Evolutionary conservation across 176 grass and related monocot genomes (phyloP).

Genomic region (Carex pumila): DNA sequence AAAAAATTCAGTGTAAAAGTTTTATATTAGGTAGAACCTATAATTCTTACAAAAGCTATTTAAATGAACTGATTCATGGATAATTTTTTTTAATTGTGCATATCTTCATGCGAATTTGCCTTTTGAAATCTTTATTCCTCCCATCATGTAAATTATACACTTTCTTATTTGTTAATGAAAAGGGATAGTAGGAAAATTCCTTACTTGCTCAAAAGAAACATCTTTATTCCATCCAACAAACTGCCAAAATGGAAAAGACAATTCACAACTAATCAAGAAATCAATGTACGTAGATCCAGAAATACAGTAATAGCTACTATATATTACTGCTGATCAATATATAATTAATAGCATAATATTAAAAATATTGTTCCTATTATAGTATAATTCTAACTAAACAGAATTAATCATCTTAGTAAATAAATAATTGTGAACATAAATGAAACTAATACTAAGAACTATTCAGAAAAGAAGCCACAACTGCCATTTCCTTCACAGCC

Average conservation of each 20-base stretch:
- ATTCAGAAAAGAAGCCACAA: conserved; percentile 36
- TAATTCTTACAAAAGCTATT: too few species aligned
- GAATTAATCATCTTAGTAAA: neutral
- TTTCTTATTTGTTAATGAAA: too few species aligned
- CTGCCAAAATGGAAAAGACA: conserved; percentile 5
- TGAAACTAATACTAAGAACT: conserved; percentile 14
- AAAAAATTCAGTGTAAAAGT: neutral
- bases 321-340: too few species aligned
- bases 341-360: neutral
- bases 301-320: too few species aligned
- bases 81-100: too few species aligned
- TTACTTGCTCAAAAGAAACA: neutral
- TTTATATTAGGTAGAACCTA: neutral
- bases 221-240: neutral
- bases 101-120: too few species aligned
- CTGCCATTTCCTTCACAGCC: conserved; percentile 39
- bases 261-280: neutral
- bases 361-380: neutral
- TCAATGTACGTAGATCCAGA: neutral
- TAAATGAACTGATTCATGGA: too few species aligned
- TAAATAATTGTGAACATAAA: neutral
- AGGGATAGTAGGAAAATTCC: too few species aligned
- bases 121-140: too few species aligned
- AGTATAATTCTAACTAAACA: neutral
- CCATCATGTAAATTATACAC: too few species aligned